phyloP scores from a whole-genome alignment of 345 rosid species.

The Euclidium syriacum region DNA sequence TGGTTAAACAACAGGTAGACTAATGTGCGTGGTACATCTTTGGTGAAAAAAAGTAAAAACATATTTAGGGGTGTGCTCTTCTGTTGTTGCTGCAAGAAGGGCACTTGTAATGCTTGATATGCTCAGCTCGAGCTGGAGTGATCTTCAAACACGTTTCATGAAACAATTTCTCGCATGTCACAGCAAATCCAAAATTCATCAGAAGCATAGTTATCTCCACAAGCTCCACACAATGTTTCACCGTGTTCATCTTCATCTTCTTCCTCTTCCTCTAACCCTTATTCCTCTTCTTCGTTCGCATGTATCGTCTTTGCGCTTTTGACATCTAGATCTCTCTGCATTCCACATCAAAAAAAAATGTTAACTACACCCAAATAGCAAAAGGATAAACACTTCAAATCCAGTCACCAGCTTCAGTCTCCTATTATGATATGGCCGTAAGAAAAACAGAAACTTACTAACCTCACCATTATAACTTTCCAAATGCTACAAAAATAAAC shows the following conservation, averaged over 20 bases:
- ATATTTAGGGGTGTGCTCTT: constrained; percentile 50
- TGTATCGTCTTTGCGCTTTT: constrained; percentile 35
- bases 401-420: neutral
- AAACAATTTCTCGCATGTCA: constrained; percentile 84
- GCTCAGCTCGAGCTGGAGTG: constrained; percentile 82
- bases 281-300: constrained; percentile 45
- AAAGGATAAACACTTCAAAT: neutral
- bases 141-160: constrained; percentile 82
- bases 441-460: too few species aligned
- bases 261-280: constrained; percentile 35
- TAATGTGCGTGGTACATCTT: neutral
- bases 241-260: constrained; percentile 60
- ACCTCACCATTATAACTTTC: too few species aligned
- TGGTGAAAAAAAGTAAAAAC: constrained; percentile 3
- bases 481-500: too few species aligned
- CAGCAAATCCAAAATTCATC: constrained; percentile 91
- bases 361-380: neutral
- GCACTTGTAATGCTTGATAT: constrained; percentile 81
- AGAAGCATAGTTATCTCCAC: constrained; percentile 66
- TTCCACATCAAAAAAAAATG: constrained; percentile 8
- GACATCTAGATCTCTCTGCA: constrained; percentile 50
- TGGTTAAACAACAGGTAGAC: neutral
- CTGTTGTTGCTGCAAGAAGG: constrained; percentile 78
- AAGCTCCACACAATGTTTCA: constrained; percentile 74
- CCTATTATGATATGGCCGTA: too few species aligned